A percentile compares a stretch with the other conserved stretches of the same genome.
Conservation (phyloP, 2,329 filamentous ascomycete genomes). For the Beauveria pseudobassiana region DNA sequence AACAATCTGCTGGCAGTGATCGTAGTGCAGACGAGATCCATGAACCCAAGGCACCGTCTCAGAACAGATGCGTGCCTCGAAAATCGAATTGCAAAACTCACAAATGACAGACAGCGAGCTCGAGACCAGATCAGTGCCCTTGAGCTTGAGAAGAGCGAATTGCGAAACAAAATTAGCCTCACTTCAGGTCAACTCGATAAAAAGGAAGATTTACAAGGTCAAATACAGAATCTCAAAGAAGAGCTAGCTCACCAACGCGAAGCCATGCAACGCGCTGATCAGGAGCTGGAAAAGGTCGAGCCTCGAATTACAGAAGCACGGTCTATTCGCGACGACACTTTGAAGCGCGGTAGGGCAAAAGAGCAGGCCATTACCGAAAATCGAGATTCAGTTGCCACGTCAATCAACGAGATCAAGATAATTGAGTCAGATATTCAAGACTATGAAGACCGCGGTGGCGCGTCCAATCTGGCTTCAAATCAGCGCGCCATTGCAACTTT, state of each 20-base stretch:
- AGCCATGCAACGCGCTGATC: slow-evolving; percentile 60
- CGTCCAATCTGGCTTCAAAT: slow-evolving; percentile 61
- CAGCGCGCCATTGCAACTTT: slow-evolving; percentile 61
- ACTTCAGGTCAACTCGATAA: slow-evolving; percentile 72
- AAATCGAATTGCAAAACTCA: slow-evolving; percentile 59
- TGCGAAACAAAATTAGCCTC: slow-evolving; percentile 63
- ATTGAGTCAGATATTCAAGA: slow-evolving; percentile 70
- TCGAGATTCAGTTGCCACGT: slow-evolving; percentile 64
- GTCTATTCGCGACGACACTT: slow-evolving; percentile 68
- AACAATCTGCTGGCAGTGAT: slow-evolving; percentile 57
- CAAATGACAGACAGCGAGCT: slow-evolving; percentile 62
- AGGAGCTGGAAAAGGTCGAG: slow-evolving; percentile 64
- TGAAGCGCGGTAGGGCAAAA: slow-evolving; percentile 60
- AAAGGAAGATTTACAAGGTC: slow-evolving; percentile 61
- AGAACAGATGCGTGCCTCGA: slow-evolving; percentile 59
- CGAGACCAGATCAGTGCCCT: slow-evolving; percentile 60
- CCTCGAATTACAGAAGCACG: slow-evolving; percentile 72
- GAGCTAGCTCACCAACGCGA: slow-evolving; percentile 63
- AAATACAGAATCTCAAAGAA: slow-evolving; percentile 66
- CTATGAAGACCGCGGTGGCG: slow-evolving; percentile 71
- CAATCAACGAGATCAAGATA: slow-evolving; percentile 67
- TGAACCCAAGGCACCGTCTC: slow-evolving; percentile 57
- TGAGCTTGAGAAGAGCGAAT: slow-evolving; percentile 71
- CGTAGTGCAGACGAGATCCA: slow-evolving; percentile 80
- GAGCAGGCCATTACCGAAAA: slow-evolving; percentile 66